Base-by-base conservation (phyloP, 305 asterid genomes). In the Fraxinus angustifolia region DNA sequence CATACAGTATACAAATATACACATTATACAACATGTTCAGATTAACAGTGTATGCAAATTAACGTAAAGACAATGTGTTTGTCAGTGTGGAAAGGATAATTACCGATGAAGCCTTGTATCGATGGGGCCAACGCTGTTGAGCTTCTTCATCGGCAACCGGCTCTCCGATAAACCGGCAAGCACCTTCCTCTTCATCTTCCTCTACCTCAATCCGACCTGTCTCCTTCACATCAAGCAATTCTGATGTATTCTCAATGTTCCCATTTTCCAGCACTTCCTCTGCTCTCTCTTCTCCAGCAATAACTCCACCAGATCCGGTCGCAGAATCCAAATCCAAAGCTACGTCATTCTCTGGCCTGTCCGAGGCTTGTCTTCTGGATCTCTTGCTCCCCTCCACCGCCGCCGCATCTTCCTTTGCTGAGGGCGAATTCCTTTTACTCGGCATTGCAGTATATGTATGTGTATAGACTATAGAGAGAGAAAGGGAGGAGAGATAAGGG, bases 81-180 rank as follows among this genome's bases (percentile, higher is more conserved):
- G 6, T 21, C 14, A 8, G 71, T 14, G 8, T 5, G 74, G 40
- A 6, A 68, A 68, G 40, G 21, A 30, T 28, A 1, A 68, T 30
- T 68, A 68, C 74, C 74, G 40, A 30, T 2, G 23, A 10, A 6
- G 11, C 2, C 1, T 40, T 23, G 82, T 86, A 92, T 0, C 97
- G 88, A 75, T 87, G 84, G 6, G 97, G 97, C 97, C 95, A 93
- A 19, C 85, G 81, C 42, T 65, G 56, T 42, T 84, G 75, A 21
- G 97, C 97, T 78, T 89, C 92, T 0, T 73, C 83, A 0, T 38
- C 75, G 0, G 83, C 34, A 4, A 92, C 14, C 53, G 91, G 89
- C 10, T 87, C 84, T 0, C 91, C 90, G n/a, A 83, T 2, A 62
- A 90, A 85, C 35, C 74, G 79, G 17, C 42, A 42, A 1, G 2